Evolutionary conservation across 495 filamentous ascomycete species (phyloP), one percentile per base, ranked within the genome.

Genomic region (Xylaria nigripes): DNA sequence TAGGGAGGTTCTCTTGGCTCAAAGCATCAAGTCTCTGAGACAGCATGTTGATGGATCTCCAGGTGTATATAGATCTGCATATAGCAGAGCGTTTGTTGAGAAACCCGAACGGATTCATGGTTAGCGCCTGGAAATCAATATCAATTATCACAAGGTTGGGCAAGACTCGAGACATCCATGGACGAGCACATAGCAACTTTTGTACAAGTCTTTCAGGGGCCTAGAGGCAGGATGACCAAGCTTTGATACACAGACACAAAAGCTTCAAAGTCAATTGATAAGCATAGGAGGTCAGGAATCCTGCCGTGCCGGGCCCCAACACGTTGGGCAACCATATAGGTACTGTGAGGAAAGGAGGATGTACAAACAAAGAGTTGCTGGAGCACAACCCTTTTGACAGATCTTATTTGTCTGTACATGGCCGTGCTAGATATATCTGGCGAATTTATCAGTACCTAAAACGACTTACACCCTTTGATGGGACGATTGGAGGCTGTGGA

Each of bases 291-390:
- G 49, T 53, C 61, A 61, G 54, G 42, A 57, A 56, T 45, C 47
- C 56, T 57, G 50, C 53, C 54, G 46, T 55, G 46, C 52, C 51
- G 56, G 38, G 30, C 30, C 56, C 49, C 42, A 43, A 36, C 10
- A 44, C 61, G 34, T 51, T 50, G 34, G 45, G 45, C 54, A 61
- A 54, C 63, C 55, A 49, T 55, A 57, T 44, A 54, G 50, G 56
- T 25, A 51, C 51, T 48, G 15, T 55, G 50, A 59, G 47, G 44
- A 25, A 25, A 30, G 32, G 40, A 54, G 53, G 60, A 21, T 45
- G 47, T 40, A 65, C 60, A 66, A 61, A 61, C 61, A 54, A 25
- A 58, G 40, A 29, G 27, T 21, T 29, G 40, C 57, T 34, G 38
- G 49, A 42, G 38, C 55, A 58, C 62, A 43, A 34, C 48, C 54